A percentile compares a stretch with the other conserved stretches of the same genome.
These are phyloP conservation scores for Sugiyamaella floridensis DNA, from an alignment of 805 yeast species.

Conservation along the genomic window DNA sequence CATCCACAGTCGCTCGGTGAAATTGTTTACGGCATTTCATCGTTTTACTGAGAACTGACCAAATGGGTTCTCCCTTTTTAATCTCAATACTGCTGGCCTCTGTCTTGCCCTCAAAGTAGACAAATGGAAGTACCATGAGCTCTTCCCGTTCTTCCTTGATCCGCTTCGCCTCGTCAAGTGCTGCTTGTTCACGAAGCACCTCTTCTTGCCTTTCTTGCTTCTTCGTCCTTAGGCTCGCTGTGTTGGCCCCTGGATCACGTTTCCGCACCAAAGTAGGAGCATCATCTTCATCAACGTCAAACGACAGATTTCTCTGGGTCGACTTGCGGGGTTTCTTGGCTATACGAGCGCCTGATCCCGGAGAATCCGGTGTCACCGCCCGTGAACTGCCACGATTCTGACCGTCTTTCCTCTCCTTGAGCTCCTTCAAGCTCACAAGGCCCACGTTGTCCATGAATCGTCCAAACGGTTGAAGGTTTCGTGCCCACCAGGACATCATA, in stretches of 20 bases:
- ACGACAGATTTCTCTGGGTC: background rate
- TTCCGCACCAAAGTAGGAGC: background rate
- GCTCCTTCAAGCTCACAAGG: background rate
- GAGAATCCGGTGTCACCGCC: background rate
- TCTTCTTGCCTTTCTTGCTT: conserved; percentile 11
- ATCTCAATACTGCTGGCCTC: conserved; percentile 15
- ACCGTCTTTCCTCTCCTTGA: conserved; percentile 4
- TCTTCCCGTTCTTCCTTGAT: conserved; percentile 18
- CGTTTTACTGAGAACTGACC: conserved; percentile 24
- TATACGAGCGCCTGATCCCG: background rate
- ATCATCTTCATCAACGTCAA: conserved; percentile 2
- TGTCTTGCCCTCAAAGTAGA: conserved; percentile 23
- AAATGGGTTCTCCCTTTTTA: conserved; percentile 25
- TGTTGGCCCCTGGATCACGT: conserved; percentile 19
- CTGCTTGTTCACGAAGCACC: conserved; percentile 11
- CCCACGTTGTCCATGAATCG: background rate
- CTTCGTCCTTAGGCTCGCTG: conserved; percentile 18
- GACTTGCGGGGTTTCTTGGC: background rate
- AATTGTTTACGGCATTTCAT: conserved; percentile 21
- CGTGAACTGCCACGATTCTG: background rate
- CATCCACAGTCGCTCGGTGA: conserved; percentile 27
- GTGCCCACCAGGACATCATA: too few relatives aligned
- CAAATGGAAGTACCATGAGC: conserved; percentile 18
- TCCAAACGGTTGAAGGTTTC: too few relatives aligned
- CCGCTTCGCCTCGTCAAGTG: conserved; percentile 10